Evolutionary conservation across 2,329 filamentous ascomycete genomes (phyloP), one percentile per base, ranked within the genome.

Genomic region (Stagonosporopsis cucurbitacearum): DNA sequence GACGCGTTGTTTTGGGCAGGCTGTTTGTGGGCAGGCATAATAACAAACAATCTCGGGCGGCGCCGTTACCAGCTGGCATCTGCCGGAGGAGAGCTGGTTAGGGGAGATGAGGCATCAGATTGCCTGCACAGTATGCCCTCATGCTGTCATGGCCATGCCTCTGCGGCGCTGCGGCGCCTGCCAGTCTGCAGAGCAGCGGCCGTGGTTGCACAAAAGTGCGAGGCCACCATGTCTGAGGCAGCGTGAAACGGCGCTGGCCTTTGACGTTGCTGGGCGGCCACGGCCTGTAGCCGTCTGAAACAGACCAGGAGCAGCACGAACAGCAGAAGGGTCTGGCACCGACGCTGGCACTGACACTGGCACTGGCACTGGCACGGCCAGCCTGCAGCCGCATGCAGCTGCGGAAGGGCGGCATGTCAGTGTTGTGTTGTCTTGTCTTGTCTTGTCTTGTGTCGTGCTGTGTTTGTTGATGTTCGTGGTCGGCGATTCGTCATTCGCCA

Each of bases 1-100:
- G 63, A 68, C 71, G 72, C 71, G 70, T 74, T 74, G 71, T 75
- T 75, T 71, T 54, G 48, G 22, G 60, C 58, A 51, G 59, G 58
- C 58, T 63, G 62, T 55, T 52, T 42, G n/a, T n/a, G 54, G 47
- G 60, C 48, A 59, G 62, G 61, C 65, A 68, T 52, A 69, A 68
- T 52, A 69, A 69, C 64, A 70, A 64, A 67, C 62, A 63, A 58
- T 41, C 28, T 50, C 44, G 50, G 44, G 49, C 39, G 35, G 44
- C 23, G n/a, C 25, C 23, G 30, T 49, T 44, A 57, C 43, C 30
- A 51, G 41, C 45, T 60, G 50, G 51, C 37, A 23, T n/a, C n/a
- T n/a, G 54, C 53, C 13, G 48, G 42, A 33, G 35, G 45, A 47
- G 33, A 42, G 52, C 43, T 46, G 53, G 42, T 20, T 37, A 36